A percentile compares a stretch with the other conserved stretches of the same genome.
Evolutionary conservation across 495 filamentous ascomycete species (phyloP).

Genomic region (Bacidia gigantensis): DNA sequence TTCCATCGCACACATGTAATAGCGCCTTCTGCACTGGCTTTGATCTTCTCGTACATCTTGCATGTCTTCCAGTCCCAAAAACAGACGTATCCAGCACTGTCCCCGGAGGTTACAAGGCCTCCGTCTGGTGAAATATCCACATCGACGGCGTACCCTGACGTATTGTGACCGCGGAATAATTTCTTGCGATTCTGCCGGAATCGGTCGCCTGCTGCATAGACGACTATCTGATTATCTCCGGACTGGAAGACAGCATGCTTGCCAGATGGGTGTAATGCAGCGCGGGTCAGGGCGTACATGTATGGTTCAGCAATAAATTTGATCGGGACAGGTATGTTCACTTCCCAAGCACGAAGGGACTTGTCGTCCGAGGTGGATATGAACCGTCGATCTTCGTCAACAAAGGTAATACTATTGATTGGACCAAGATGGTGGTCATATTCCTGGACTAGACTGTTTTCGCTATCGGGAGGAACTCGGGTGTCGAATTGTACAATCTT

Average conservation of each 20-base stretch:
- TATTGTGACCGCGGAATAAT: conserved; percentile 88
- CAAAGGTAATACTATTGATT: conserved; percentile 96
- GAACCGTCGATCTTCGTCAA: conserved; percentile 87
- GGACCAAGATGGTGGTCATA: conserved; percentile 95
- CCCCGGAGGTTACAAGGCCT: conserved; percentile 71
- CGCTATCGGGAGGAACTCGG: conserved; percentile 31
- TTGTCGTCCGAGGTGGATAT: conserved; percentile 97
- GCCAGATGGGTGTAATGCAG: conserved; percentile 68
- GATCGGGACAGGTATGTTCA: conserved; percentile 85
- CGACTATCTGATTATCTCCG: conserved; percentile 89
- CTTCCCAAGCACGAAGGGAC: conserved; percentile 91
- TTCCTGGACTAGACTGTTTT: conserved; percentile 75
- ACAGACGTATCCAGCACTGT: conserved; percentile 74
- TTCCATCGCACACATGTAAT: conserved; percentile 82
- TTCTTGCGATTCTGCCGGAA: conserved; percentile 98
- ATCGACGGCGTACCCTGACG: conserved; percentile 84
- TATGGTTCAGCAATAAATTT: conserved; percentile 87
- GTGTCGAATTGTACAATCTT: conserved; percentile 98
- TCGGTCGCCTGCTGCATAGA: conserved; percentile 84
- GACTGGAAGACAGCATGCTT: conserved; percentile 90
- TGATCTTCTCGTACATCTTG: conserved; percentile 93
- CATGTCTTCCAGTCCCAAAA: conserved; percentile 99
- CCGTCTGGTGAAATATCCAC: conserved; percentile 81
- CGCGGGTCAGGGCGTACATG: conserved; percentile 85
- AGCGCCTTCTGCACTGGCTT: conserved; percentile 54